Percentiles rank a stretch among this genome's conserved stretches.
Evolutionary conservation across 2,329 filamentous ascomycete species (phyloP).

Genomic region (Neonectria ditissima): DNA sequence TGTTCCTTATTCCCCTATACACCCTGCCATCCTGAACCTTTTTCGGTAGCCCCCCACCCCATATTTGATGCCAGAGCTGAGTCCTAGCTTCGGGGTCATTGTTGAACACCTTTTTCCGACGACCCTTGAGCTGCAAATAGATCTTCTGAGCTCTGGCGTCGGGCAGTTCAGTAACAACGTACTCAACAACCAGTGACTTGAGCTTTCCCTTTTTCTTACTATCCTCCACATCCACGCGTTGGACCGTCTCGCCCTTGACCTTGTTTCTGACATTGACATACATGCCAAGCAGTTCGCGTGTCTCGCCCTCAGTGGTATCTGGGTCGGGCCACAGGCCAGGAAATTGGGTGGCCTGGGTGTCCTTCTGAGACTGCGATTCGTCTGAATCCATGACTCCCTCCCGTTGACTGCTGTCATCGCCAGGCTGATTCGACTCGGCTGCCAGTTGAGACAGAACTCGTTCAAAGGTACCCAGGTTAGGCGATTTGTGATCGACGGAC

Average conservation of each 20-base stretch:
- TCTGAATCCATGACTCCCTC: constrained; percentile 1
- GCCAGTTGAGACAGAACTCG: constrained; percentile 63
- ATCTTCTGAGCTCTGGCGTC: constrained; percentile 58
- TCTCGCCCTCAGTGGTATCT: background rate
- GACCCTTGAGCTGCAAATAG: constrained; percentile 67
- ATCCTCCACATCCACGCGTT: constrained; percentile 62
- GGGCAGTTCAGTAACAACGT: constrained; percentile 75
- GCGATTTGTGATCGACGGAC: constrained; percentile 55
- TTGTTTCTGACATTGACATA: constrained; percentile 78
- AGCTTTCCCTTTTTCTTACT: background rate
- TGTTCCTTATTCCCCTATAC: constrained; percentile 68
- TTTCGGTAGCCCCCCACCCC: constrained; percentile 53
- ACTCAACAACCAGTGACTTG: constrained; percentile 77
- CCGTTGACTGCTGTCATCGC: background rate
- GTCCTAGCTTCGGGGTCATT: constrained; percentile 57
- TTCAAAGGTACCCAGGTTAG: constrained; percentile 62
- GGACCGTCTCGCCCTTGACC: constrained; percentile 73
- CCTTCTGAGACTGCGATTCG: background rate
- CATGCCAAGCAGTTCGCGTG: constrained; percentile 67
- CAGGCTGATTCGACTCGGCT: constrained; percentile 30
- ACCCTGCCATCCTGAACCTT: constrained; percentile 65
- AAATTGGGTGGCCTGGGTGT: background rate
- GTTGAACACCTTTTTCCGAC: constrained; percentile 63
- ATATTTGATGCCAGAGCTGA: constrained; percentile 61
- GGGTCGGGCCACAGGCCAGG: background rate